Evolutionary conservation across 768 basidiomycete species (phyloP).

Genomic region (Tylopilus cervinicoccineus): DNA sequence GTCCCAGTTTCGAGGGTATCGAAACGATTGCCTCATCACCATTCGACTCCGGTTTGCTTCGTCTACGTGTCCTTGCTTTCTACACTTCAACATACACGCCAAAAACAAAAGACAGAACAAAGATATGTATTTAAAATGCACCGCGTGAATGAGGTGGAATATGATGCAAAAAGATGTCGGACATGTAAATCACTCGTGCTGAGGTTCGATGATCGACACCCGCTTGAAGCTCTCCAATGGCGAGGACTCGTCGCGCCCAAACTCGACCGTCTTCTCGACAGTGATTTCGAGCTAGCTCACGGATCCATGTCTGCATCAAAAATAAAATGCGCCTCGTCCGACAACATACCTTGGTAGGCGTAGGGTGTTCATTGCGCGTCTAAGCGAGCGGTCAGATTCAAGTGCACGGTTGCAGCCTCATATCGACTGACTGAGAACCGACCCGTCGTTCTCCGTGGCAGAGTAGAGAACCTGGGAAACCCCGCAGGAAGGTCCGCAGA

Average conservation of each 20-base stretch:
- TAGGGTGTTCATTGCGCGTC: slow-evolving; percentile 8
- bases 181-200: not conserved
- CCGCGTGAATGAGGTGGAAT: not conserved
- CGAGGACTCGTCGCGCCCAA: slow-evolving; percentile 16
- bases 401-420: not conserved
- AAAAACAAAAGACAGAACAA: not conserved
- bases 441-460: slow-evolving; percentile 11
- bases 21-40: no score
- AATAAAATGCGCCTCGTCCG: not conserved
- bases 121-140: not conserved
- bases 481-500: slow-evolving; percentile 28
- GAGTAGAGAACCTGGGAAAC: slow-evolving; percentile 20
- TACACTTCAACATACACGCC: no score
- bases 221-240: slow-evolving; percentile 1
- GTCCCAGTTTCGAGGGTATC: no score
- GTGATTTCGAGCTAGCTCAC: slow-evolving; percentile 26
- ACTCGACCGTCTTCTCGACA: slow-evolving; percentile 27
- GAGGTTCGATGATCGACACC: slow-evolving; percentile 9
- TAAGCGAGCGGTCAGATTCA: not conserved
- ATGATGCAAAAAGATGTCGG: not conserved
- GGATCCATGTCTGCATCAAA: not conserved
- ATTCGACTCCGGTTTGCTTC: no score
- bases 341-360: slow-evolving; percentile 19
- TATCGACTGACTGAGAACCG: slow-evolving; percentile 12
- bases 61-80: no score